Evolutionary conservation across 345 rosid species (phyloP).

Genomic region (Cardiospermum halicacabum): DNA sequence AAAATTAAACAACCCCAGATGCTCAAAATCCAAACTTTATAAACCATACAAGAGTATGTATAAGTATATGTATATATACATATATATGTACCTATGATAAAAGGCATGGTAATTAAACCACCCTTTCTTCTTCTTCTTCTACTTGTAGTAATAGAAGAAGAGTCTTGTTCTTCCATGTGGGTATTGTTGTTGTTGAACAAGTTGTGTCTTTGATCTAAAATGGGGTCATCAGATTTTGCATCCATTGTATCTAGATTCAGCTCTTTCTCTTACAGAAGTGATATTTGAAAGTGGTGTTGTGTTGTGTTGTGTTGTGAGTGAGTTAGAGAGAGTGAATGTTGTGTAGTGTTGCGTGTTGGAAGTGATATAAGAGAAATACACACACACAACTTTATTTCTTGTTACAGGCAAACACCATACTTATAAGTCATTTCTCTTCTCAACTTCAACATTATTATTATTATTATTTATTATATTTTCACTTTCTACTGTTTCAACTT

Average conservation of each 20-base stretch:
- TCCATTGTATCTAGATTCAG: constrained; percentile 21
- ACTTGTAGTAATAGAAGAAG: too few species aligned
- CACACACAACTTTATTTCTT: constrained; percentile 3
- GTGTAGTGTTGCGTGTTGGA: constrained; percentile 7
- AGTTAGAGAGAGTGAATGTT: constrained; percentile 5
- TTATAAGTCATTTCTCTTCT: not conserved
- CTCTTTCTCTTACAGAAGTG: constrained; percentile 20
- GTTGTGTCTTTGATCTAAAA: constrained; percentile 22
- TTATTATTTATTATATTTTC: not conserved
- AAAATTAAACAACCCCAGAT: not conserved
- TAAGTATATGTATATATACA: not conserved
- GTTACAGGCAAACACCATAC: not conserved
- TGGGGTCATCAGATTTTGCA: constrained; percentile 35
- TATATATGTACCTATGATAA: constrained; percentile 51
- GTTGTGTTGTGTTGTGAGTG: too few species aligned
- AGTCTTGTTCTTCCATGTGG: too few species aligned
- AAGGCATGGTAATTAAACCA: constrained; percentile 71
- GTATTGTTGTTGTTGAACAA: constrained; percentile 9
- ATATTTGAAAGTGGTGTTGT: too few species aligned
- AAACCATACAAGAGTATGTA: not conserved
- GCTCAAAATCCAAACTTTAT: not conserved
- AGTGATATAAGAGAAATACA: constrained; percentile 6
- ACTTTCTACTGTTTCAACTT: not conserved
- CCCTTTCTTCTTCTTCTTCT: constrained; percentile 39
- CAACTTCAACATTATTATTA: not conserved